phyloP scores from a whole-genome alignment of 257 asterid species.

The Datura wrightii region DNA sequence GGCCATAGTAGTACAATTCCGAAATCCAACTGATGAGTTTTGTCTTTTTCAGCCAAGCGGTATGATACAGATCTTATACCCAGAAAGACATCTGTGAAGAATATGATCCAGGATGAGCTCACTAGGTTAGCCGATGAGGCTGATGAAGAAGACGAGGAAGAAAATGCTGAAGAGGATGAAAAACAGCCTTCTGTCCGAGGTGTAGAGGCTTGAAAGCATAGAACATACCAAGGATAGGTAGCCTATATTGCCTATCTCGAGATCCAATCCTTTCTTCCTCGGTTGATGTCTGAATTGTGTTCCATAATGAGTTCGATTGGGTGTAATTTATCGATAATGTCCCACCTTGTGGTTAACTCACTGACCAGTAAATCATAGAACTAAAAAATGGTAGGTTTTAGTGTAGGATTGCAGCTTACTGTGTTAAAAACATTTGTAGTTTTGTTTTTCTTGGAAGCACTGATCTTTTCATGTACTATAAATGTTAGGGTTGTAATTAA shows the following conservation, averaged over 20 bases:
- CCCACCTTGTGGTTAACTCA: neutral
- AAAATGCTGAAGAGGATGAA: conserved; percentile 45
- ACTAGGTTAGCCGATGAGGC: conserved; percentile 73
- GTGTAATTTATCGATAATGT: conserved; percentile 7
- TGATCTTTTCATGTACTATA: neutral
- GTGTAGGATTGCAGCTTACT: neutral
- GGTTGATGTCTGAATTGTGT: neutral
- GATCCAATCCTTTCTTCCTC: neutral
- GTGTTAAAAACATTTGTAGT: conserved; percentile 14
- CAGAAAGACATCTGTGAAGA: conserved; percentile 63
- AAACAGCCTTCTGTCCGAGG: conserved; percentile 47
- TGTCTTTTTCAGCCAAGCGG: conserved; percentile 56
- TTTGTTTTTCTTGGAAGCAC: neutral
- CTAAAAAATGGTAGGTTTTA: neutral
- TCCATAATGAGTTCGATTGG: neutral
- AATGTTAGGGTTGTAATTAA: neutral
- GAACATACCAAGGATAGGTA: neutral
- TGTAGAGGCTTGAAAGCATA: conserved; percentile 51
- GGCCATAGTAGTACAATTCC: neutral
- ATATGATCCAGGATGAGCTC: conserved; percentile 92
- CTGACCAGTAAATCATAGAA: neutral
- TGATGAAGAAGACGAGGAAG: conserved; percentile 64
- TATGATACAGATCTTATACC: conserved; percentile 60
- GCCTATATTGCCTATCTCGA: neutral
- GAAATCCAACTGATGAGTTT: neutral